Evolutionary conservation across 306 rosid genomes (phyloP).

Genomic region (Gleditsia sinensis): DNA sequence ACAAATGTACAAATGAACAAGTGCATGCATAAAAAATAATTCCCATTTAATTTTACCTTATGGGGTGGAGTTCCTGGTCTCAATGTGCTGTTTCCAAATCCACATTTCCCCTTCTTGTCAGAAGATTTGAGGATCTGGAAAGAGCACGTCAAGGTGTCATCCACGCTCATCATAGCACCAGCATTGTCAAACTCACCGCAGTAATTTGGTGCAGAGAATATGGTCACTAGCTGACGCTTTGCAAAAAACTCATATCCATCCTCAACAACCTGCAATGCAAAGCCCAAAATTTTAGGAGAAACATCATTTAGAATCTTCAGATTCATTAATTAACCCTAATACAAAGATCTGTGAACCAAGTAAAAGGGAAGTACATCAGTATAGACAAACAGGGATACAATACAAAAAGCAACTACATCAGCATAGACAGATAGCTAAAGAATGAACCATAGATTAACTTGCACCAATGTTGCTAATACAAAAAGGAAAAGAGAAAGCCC

Average conservation of each 20-base stretch:
- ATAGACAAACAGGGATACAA: not conserved
- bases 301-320: not conserved
- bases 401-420: not conserved
- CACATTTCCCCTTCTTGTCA: slow-evolving; percentile 54
- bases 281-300: not conserved
- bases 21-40: not conserved
- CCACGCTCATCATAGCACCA: slow-evolving; percentile 74
- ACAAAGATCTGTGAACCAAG: not conserved
- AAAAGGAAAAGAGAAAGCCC: not conserved
- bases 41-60: not conserved
- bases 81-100: slow-evolving; percentile 7
- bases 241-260: slow-evolving; percentile 69
- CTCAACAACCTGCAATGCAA: slow-evolving; percentile 35
- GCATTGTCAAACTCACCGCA: slow-evolving; percentile 41
- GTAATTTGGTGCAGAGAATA: slow-evolving; percentile 33
- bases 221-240: slow-evolving; percentile 60
- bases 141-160: slow-evolving; percentile 63
- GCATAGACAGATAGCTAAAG: not conserved
- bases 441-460: not conserved
- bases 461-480: not conserved
- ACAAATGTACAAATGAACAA: not conserved
- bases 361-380: not conserved
- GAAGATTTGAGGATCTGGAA: slow-evolving; percentile 64
- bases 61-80: slow-evolving; percentile 27
- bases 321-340: not conserved